Evolutionary conservation across 192 early-diverging fungal genomes (phyloP).

Genomic region (Linnemannia hyalina): DNA sequence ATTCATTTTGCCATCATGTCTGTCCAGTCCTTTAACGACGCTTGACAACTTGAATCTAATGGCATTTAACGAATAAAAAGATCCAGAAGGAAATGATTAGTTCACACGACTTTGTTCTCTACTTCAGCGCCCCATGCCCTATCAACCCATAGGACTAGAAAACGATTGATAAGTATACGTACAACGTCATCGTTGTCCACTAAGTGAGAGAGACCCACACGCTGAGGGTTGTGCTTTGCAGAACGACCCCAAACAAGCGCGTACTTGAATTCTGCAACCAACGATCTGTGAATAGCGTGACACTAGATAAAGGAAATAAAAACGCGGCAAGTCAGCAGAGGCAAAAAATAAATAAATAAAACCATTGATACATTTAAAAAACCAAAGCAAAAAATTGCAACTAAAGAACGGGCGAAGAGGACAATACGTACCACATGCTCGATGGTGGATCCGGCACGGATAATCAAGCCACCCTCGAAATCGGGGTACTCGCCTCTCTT

Average conservation of each 20-base stretch:
- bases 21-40: constrained; percentile 23
- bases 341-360: background rate
- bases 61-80: background rate
- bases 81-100: background rate
- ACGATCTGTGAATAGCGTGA: constrained; percentile 87
- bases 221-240: constrained; percentile 97
- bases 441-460: constrained; percentile 83
- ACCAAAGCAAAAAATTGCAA: background rate
- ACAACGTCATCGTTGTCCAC: constrained; percentile 97
- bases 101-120: background rate
- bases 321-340: background rate
- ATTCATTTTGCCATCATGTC: background rate
- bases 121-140: background rate
- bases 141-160: background rate
- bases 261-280: constrained; percentile 92
- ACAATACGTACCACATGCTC: constrained; percentile 74
- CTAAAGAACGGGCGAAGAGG: background rate
- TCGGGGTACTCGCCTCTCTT: constrained; percentile 95
- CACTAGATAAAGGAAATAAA: constrained; percentile 60
- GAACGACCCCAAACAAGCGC: constrained; percentile 95
- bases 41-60: constrained; percentile 55
- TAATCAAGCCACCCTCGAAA: constrained; percentile 91
- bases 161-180: background rate
- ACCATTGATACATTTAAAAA: background rate
- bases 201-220: constrained; percentile 87